phyloP scores from a whole-genome alignment of 2,329 filamentous ascomycete genomes.

The Pyricularia grisea region DNA sequence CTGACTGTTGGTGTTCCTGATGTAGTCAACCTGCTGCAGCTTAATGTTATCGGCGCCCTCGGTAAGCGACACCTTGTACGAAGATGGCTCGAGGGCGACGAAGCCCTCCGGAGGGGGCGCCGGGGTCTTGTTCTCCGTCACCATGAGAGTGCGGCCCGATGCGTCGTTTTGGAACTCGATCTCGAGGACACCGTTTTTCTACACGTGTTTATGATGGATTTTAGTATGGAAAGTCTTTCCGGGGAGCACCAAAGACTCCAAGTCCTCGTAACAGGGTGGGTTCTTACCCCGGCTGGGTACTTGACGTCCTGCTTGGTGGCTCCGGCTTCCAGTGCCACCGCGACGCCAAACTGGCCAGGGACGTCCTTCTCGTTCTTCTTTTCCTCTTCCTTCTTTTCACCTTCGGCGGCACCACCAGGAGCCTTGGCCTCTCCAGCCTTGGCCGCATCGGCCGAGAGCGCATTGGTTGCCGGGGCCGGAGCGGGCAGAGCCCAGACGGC shows the following conservation, averaged over 20 bases:
- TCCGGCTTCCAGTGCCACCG: conserved; percentile 20
- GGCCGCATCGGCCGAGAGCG: not conserved
- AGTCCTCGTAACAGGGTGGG: not conserved
- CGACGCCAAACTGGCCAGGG: conserved; percentile 18
- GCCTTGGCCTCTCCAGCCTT: not conserved
- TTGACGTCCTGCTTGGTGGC: conserved; percentile 21
- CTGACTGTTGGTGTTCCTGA: conserved; percentile 24
- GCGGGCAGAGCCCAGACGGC: conserved; percentile 10
- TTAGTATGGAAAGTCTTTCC: not conserved
- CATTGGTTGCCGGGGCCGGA: conserved; percentile 3
- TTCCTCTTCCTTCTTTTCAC: conserved; percentile 6
- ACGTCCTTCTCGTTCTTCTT: conserved; percentile 19
- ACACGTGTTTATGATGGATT: not conserved
- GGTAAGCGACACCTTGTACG: conserved; percentile 23
- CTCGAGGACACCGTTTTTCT: conserved; percentile 24
- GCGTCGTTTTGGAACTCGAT: conserved; percentile 28
- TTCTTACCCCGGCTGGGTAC: conserved; percentile 22
- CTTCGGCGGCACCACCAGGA: not conserved
- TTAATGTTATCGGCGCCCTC: conserved; percentile 21
- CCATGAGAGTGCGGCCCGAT: conserved; percentile 21
- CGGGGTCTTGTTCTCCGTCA: conserved; percentile 25
- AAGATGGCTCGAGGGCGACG: conserved; percentile 24
- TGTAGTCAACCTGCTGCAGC: conserved; percentile 29
- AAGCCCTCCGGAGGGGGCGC: conserved; percentile 24
- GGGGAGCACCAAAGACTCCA: not conserved